Percentiles rank a stretch among this genome's conserved stretches.
These are phyloP conservation scores for Hordeum pubiflorum DNA, from an alignment of 202 grass and related monocot species.

Conservation along the genomic window DNA sequence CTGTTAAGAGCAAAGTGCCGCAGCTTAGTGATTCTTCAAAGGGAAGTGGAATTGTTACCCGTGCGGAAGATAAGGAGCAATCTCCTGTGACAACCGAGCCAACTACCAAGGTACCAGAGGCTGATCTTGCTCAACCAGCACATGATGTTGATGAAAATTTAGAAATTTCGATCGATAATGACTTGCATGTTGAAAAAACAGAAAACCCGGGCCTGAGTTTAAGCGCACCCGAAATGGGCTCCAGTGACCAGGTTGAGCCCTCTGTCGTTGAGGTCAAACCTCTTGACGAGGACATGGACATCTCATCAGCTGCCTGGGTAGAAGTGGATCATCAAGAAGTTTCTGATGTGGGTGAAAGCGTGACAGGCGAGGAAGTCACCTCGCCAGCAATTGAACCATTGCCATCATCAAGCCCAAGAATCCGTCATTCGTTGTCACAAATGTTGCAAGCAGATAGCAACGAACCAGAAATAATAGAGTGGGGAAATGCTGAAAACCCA, in stretches of 20 bases:
- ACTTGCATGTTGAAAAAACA: conserved; percentile 80
- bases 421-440: conserved; percentile 90
- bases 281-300: conserved; percentile 73
- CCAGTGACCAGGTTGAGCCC: conserved; percentile 38
- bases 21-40: conserved; percentile 51
- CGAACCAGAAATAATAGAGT: conserved; percentile 91
- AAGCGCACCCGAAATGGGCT: conserved; percentile 40
- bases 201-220: conserved; percentile 53
- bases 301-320: conserved; percentile 95
- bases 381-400: conserved; percentile 41
- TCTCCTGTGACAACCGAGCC: conserved; percentile 49
- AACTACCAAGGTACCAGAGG: conserved; percentile 72
- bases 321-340: conserved; percentile 78
- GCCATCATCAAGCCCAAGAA: conserved; percentile 61
- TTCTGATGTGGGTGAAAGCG: conserved; percentile 45
- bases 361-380: conserved; percentile 32
- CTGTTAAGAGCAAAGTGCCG: conserved; percentile 54
- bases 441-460: conserved; percentile 93
- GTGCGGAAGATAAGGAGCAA: conserved; percentile 69
- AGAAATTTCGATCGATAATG: conserved; percentile 72
- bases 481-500: conserved; percentile 98
- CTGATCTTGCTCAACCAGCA: conserved; percentile 84
- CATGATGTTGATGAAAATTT: conserved; percentile 86
- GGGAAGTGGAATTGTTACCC: conserved; percentile 51
- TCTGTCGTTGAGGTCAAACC: conserved; percentile 53